These are phyloP conservation scores for Tilletiaria anomala DNA, from an alignment of 1,284 basidiomycete species.

Conservation along the genomic window DNA sequence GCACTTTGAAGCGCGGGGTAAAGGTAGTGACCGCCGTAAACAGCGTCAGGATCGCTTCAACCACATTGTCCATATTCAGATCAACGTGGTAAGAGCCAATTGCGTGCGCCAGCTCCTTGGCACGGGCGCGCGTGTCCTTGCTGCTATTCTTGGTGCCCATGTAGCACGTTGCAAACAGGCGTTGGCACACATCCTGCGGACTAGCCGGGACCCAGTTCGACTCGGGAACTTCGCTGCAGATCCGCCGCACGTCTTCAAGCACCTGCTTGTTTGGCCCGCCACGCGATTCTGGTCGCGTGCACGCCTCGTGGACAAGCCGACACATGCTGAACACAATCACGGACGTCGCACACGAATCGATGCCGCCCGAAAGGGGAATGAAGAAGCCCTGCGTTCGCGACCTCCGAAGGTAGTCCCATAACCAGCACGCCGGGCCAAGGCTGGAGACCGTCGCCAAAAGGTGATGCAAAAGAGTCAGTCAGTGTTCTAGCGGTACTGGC, in stretches of 20 bases:
- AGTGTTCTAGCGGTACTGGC: no score
- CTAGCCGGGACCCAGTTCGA: constrained; percentile 71
- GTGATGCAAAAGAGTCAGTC: background rate
- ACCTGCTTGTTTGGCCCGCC: constrained; percentile 58
- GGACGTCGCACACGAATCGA: constrained; percentile 91
- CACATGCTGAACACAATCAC: constrained; percentile 95
- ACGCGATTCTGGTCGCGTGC: constrained; percentile 40
- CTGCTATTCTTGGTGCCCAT: constrained; percentile 98
- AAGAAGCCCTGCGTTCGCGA: constrained; percentile 92
- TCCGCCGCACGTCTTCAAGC: constrained; percentile 75
- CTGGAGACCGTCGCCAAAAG: no score
- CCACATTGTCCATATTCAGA: constrained; percentile 87
- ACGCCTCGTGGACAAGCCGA: constrained; percentile 63
- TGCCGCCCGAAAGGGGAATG: constrained; percentile 88
- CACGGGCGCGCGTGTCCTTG: constrained; percentile 66
- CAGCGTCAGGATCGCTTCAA: constrained; percentile 65
- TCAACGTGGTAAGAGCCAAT: constrained; percentile 78
- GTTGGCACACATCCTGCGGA: constrained; percentile 65
- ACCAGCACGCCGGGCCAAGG: constrained; percentile 91
- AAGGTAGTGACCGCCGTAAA: constrained; percentile 70
- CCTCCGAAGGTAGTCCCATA: constrained; percentile 94
- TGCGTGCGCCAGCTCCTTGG: constrained; percentile 67
- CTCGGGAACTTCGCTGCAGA: constrained; percentile 64
- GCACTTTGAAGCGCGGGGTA: constrained; percentile 69
- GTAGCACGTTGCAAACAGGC: constrained; percentile 94